A percentile compares a stretch with the other conserved stretches of the same genome.
Conservation (phyloP, 352 stramenopile genomes). For the Phytopythium litorale region DNA sequence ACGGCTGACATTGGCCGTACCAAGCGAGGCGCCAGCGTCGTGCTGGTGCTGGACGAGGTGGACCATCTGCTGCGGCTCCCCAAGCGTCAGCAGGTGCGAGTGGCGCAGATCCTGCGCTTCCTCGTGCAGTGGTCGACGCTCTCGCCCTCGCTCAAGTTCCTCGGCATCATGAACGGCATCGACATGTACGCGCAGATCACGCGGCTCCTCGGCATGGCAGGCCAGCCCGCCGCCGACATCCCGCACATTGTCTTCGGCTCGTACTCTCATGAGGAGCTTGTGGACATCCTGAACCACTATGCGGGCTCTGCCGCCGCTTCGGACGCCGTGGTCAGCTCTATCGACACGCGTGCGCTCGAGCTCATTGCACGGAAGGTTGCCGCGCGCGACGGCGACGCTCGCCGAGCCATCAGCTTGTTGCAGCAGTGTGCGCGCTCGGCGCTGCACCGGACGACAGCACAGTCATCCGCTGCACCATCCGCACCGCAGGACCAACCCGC, state of each 20-base stretch:
- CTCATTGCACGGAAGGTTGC: conserved; percentile 66
- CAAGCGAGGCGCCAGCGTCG: conserved; percentile 8
- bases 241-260: conserved; percentile 53
- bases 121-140: conserved; percentile 50
- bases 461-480: not conserved
- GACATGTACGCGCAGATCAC: conserved; percentile 68
- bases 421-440: conserved; percentile 48
- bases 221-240: conserved; percentile 19
- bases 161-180: conserved; percentile 72
- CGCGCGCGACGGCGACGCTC: conserved; percentile 61
- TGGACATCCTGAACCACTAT: conserved; percentile 42
- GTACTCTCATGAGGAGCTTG: conserved; percentile 47
- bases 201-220: conserved; percentile 11
- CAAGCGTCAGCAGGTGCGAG: conserved; percentile 24
- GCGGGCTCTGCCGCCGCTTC: conserved; percentile 16
- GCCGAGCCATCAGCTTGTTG: conserved; percentile 51
- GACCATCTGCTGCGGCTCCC: conserved; percentile 57
- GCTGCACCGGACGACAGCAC: conserved; percentile 15
- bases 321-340: not conserved
- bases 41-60: conserved; percentile 66
- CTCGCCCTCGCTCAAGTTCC: conserved; percentile 37
- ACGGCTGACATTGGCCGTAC: not conserved
- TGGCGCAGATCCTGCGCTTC: conserved; percentile 58
- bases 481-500: not conserved
- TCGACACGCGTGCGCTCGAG: conserved; percentile 53